Conservation (phyloP, 1,284 basidiomycete genomes). For the Hemileccinum hortonii region DNA sequence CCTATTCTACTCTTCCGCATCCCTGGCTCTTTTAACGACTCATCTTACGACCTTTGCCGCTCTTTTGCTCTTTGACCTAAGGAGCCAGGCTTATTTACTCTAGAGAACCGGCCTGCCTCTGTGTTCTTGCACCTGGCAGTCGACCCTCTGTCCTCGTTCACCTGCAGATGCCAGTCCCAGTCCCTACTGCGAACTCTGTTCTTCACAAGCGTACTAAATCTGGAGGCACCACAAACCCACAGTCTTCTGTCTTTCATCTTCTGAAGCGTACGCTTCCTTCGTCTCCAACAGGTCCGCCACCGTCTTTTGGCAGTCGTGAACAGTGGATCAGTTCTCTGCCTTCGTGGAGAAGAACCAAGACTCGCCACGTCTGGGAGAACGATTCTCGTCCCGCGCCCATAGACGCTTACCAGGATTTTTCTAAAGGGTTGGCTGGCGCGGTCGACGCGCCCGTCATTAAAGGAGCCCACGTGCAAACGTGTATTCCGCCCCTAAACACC, state of each 20-base stretch:
- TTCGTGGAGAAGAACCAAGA: slow-evolving; percentile 65
- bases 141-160: slow-evolving; percentile 35
- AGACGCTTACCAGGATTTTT: slow-evolving; percentile 53
- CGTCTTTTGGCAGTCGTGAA: slow-evolving; percentile 62
- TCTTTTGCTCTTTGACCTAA: slow-evolving; percentile 32
- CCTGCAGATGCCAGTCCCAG: slow-evolving; percentile 81
- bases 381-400: slow-evolving; percentile 28
- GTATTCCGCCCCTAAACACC: slow-evolving; percentile 69
- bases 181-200: slow-evolving; percentile 60
- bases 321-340: slow-evolving; percentile 71
- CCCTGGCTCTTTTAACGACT: slow-evolving; percentile 62
- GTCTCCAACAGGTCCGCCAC: slow-evolving; percentile 57
- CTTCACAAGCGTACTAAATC: slow-evolving; percentile 54
- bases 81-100: slow-evolving; percentile 31
- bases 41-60: slow-evolving; percentile 38
- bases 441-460: slow-evolving; percentile 74
- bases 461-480: slow-evolving; percentile 77
- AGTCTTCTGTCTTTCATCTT: slow-evolving; percentile 47
- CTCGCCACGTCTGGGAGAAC: slow-evolving; percentile 64
- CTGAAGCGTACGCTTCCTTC: slow-evolving; percentile 57
- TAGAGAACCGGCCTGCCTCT: slow-evolving; percentile 39
- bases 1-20: slow-evolving; percentile 33
- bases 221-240: slow-evolving; percentile 41
- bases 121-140: slow-evolving; percentile 42
- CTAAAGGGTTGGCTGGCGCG: slow-evolving; percentile 68